Conservation (phyloP, 2,329 filamentous ascomycete species). For the Anthostomella pinea region DNA sequence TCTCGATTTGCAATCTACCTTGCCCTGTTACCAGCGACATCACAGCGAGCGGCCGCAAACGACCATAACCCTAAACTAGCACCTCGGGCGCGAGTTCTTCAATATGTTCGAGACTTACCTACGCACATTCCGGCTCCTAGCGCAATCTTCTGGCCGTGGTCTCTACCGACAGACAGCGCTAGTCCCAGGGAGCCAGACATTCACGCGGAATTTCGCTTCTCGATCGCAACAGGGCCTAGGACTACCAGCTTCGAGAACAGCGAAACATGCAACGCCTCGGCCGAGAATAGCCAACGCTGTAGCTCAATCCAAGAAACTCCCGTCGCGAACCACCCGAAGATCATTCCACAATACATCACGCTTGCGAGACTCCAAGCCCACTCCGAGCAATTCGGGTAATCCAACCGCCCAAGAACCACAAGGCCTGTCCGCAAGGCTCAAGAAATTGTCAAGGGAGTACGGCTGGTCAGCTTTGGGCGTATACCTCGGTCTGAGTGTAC, state of each 20-base stretch:
- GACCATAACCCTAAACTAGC: no score
- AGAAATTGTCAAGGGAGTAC: conserved; percentile 85
- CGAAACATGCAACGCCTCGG: conserved; percentile 10
- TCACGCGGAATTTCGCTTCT: conserved; percentile 19
- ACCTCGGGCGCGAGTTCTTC: no score
- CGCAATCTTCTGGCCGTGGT: conserved; percentile 10
- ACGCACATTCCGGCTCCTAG: conserved; percentile 10
- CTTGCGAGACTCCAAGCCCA: conserved; percentile 23
- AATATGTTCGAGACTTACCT: conserved; percentile 17
- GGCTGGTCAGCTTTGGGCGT: conserved; percentile 93
- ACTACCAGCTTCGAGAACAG: conserved; percentile 7
- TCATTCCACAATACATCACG: conserved; percentile 26
- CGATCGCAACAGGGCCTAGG: conserved; percentile 10
- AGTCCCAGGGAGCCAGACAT: conserved; percentile 14
- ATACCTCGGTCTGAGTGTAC: conserved; percentile 75
- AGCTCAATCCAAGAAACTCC: conserved; percentile 11
- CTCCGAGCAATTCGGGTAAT: conserved; percentile 15
- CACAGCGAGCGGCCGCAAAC: no score
- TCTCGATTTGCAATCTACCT: no score
- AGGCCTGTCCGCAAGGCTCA: conserved; percentile 68
- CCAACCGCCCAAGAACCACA: conserved; percentile 18
- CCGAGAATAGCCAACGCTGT: conserved; percentile 11
- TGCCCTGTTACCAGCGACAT: no score
- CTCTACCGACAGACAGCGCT: conserved; percentile 14
- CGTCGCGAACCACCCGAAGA: conserved; percentile 19